Percentiles rank a stretch among this genome's conserved stretches.
These are phyloP conservation scores for Hypocreales sp. DNA, from an alignment of 2,329 filamentous ascomycete species.

Conservation along the genomic window DNA sequence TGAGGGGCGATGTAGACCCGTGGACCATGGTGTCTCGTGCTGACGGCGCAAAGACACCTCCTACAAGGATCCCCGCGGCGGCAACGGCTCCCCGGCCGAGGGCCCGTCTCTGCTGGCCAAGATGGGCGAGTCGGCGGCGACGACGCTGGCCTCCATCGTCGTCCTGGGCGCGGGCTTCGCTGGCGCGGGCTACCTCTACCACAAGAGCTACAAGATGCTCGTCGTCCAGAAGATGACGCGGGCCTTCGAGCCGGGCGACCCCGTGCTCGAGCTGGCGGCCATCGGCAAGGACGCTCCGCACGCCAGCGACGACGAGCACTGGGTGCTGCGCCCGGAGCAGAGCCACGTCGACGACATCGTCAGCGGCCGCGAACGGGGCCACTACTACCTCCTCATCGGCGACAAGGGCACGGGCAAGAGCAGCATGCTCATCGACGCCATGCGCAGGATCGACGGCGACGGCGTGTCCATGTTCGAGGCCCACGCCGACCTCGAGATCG, in stretches of 20 bases:
- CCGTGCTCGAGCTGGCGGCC: conserved; percentile 68
- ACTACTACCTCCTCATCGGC: conserved; percentile 83
- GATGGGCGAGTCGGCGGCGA: conserved; percentile 60
- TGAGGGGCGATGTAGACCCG: too few relatives aligned
- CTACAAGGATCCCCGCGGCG: too few relatives aligned
- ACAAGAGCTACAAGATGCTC: conserved; percentile 74
- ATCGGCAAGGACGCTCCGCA: conserved; percentile 39
- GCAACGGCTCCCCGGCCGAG: too few relatives aligned
- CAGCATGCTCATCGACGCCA: conserved; percentile 88
- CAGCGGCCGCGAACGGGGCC: conserved; percentile 53
- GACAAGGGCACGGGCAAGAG: conserved; percentile 96
- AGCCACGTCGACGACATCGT: conserved; percentile 69
- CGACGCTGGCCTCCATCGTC: conserved; percentile 59
- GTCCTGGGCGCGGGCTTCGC: conserved; percentile 52
- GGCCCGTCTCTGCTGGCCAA: conserved; percentile 34
- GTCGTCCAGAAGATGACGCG: conserved; percentile 87
- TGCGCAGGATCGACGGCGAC: conserved; percentile 82
- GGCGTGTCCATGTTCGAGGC: conserved; percentile 93
- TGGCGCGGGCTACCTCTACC: conserved; percentile 60
- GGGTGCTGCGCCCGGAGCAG: conserved; percentile 79
- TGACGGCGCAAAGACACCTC: too few relatives aligned
- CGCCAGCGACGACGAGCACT: conserved; percentile 28
- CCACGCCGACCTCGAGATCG: conserved; percentile 88
- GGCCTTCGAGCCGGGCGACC: conserved; percentile 85
- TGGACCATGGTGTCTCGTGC: too few relatives aligned